Base-by-base conservation (phyloP, 2,329 filamentous ascomycete genomes). In the Drechmeria coniospora region DNA sequence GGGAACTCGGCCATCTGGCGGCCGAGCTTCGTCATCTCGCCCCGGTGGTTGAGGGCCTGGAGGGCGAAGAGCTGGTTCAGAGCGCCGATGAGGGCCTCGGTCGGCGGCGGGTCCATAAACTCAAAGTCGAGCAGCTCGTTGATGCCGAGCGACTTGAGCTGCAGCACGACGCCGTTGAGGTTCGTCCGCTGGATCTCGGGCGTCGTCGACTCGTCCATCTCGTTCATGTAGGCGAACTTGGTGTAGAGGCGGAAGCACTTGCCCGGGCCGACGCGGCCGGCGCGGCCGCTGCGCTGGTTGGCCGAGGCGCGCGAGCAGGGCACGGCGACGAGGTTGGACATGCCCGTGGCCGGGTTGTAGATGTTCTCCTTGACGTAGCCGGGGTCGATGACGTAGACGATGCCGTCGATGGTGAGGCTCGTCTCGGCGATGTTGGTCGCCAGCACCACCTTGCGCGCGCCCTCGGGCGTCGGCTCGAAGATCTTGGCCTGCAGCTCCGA, bases 361-460 rank as follows among this genome's bases (percentile, higher is more conserved):
- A 86, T 70, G 40, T 93, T 93, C 47, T 95, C 83, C 51, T 98
- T 98, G 36, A 90, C 83, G 38, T 92, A 92, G 1, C 90, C 90
- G 0, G 81, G 81, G 41, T 98, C 90, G 33, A 95, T 92, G 20
- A 95, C 90, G 48, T 92, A 94, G 7, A 87, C 79, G 33, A 95
- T 92, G 11, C 86, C 87, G 47, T 95, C 86, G 32, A 98, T 93
- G 0, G 90, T 98, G 45, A 98, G 57, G 60, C 75, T 84, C 0
- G 90, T 98, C 51, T 98, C 90, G 3, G 90, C 90, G 50, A 98
- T 95, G 47, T 98, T 98, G 3, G 90, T 95, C 0, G 87, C 84
- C 21, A 95, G 57, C 0, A 98, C 83, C 0, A 95, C 83, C 48
- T 95, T 98, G 16, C 90, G 70, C 0, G 80, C 77, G 12, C 77